Base-by-base conservation (phyloP, 495 filamentous ascomycete genomes). In the Tetracladium setigerum region DNA sequence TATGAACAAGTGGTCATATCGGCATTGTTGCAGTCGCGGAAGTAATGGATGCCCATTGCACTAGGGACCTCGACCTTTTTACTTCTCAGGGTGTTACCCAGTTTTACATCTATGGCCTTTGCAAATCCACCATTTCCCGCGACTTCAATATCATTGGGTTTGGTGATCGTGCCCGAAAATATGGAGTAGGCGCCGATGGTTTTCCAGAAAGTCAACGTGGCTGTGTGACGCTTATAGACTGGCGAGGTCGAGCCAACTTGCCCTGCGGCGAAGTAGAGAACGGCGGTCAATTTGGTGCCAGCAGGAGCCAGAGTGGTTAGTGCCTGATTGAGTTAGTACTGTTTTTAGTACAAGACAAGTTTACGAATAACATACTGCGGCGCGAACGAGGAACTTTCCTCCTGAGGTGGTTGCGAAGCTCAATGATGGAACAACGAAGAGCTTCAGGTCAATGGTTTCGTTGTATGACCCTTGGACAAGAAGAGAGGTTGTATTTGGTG, bases 401-500 rank as follows among this genome's bases (percentile, higher is more conserved):
- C 11, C 9, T 3, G 30, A 35, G 2, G 19, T 16, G 14, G 38
- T 30, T 9, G 5, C 1, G 16, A 31, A 55, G 27, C 47, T 47
- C 42, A 42, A 19, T 22, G 47, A 51, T 1, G 44, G 43, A 15
- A 55, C 8, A 30, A 55, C 30, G 38, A 55, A 55, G 12, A 55
- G 18, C 5, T 55, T 51, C 13, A 19, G 38, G 34, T 55, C 51
- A 30, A 55, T 55, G 4, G 53, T n/a, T 44, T 33, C 53, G 1
- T 13, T 37, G 24, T 51, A 55, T 10, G 30, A 30, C 1, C 43
- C 27, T 22, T 37, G 1, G n/a, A 51, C 34, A 13, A 6, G 41
- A n/a, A 55, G 30, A 8, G 47, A 47, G 5, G 13, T 55, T 1
- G 41, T 17, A 9, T 24, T 45, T 2, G 46, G 27, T 17, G 10